Evolutionary conservation across 768 basidiomycete genomes (phyloP).

Genomic region (Pleurotus citrinopileatus): DNA sequence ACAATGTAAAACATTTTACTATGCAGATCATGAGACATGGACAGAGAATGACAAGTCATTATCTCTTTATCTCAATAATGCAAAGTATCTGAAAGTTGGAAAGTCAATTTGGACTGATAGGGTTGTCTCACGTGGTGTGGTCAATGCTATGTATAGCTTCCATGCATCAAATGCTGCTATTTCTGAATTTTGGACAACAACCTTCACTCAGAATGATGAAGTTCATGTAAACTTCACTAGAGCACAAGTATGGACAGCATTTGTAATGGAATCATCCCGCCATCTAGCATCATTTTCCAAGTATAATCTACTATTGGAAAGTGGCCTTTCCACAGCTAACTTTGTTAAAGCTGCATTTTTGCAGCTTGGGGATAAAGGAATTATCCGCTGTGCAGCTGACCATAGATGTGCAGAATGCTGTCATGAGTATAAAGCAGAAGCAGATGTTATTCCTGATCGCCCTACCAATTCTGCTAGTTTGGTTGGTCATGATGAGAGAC

Average conservation of each 20-base stretch:
- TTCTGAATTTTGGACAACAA: conserved; percentile 28
- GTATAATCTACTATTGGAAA: neutral
- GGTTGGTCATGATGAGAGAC: conserved; percentile 10
- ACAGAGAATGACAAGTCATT: too few species aligned
- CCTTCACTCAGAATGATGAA: neutral
- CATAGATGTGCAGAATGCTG: conserved; percentile 2
- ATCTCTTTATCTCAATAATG: conserved; percentile 14
- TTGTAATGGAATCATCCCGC: conserved; percentile 18
- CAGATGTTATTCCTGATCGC: conserved; percentile 1
- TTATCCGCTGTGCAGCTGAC: neutral
- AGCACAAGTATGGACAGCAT: conserved; percentile 17
- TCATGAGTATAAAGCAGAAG: conserved; percentile 7
- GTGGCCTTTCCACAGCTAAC: conserved; percentile 2
- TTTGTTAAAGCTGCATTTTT: conserved; percentile 9
- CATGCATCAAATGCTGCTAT: conserved; percentile 9
- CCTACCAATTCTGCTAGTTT: conserved; percentile 4
- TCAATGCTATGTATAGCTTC: conserved; percentile 3
- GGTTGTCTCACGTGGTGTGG: conserved; percentile 6
- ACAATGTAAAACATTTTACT: conserved; percentile 10
- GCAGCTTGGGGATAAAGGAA: neutral
- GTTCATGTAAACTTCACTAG: neutral
- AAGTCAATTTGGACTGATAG: conserved; percentile 12
- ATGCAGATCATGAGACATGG: conserved; percentile 16
- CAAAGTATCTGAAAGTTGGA: conserved; percentile 13
- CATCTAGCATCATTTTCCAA: conserved; percentile 9